Evolutionary conservation across 148 eudicot species (phyloP).

Genomic region (Dysphania ambrosioides): DNA sequence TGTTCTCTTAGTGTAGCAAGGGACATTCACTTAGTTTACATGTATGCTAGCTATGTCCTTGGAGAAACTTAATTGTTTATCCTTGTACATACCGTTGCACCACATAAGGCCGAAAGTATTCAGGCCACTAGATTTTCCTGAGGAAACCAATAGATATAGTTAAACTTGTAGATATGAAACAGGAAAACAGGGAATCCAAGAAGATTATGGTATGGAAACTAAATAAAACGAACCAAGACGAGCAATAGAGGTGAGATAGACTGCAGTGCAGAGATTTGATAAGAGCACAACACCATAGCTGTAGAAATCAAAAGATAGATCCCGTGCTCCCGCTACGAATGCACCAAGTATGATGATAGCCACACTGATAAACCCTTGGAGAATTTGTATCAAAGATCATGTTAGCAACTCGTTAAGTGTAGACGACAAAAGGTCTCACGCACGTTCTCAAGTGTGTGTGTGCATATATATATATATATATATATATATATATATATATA

Average conservation of each 20-base stretch:
- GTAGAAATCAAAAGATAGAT: slow-evolving; percentile 52
- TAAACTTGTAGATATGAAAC: background rate
- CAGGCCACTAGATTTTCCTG: slow-evolving; percentile 56
- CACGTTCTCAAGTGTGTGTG: no score
- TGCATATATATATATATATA: no score
- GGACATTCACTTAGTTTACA: no score
- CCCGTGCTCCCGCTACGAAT: slow-evolving; percentile 58
- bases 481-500: no score
- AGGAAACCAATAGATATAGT: background rate
- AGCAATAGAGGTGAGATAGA: slow-evolving; percentile 56
- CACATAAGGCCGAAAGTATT: slow-evolving; percentile 59
- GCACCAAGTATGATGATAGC: slow-evolving; percentile 55
- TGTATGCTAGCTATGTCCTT: no score
- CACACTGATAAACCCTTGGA: slow-evolving; percentile 52
- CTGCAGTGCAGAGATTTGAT: slow-evolving; percentile 50
- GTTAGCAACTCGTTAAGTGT: slow-evolving; percentile 25
- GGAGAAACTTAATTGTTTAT: background rate
- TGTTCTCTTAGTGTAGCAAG: no score
- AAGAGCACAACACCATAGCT: slow-evolving; percentile 48
- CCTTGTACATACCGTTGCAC: slow-evolving; percentile 45
- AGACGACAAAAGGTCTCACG: background rate
- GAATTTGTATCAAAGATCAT: slow-evolving; percentile 8
- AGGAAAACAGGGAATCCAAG: slow-evolving; percentile 7
- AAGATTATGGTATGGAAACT: background rate
- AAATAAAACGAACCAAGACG: slow-evolving; percentile 40